Percentiles rank a stretch among this genome's conserved stretches.
Conservation (phyloP, 805 yeast genomes). For the Jamesozyma spencerorum region DNA sequence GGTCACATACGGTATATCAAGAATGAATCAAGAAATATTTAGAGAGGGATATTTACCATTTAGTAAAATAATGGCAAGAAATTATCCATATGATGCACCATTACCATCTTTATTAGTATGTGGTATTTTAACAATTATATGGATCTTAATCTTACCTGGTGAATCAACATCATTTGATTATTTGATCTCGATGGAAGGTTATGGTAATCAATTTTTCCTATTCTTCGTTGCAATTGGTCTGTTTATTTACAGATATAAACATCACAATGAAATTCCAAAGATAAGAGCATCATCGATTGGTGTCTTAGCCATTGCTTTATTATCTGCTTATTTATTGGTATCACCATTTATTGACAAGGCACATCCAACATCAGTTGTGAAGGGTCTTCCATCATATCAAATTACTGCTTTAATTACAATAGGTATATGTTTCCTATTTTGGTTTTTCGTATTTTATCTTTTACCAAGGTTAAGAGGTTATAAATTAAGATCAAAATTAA, state of each 20-base stretch:
- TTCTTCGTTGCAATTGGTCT: conserved; percentile 49
- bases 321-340: conserved; percentile 40
- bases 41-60: conserved; percentile 55
- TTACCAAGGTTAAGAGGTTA: conserved; percentile 42
- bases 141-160: conserved; percentile 31
- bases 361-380: conserved; percentile 5
- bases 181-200: conserved; percentile 38
- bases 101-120: conserved; percentile 37
- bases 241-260: conserved; percentile 41
- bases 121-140: conserved; percentile 25
- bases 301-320: conserved; percentile 36
- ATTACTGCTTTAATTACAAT: conserved; percentile 37
- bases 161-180: conserved; percentile 33
- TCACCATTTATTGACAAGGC: conserved; percentile 34
- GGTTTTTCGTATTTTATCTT: conserved; percentile 44
- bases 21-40: conserved; percentile 58
- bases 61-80: conserved; percentile 42
- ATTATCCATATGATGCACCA: conserved; percentile 50
- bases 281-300: conserved; percentile 45
- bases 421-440: conserved; percentile 38
- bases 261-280: conserved; percentile 39
- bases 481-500: conserved; percentile 34
- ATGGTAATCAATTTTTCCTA: conserved; percentile 40
- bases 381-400: conserved; percentile 31
- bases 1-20: conserved; percentile 47